phyloP scores from a whole-genome alignment of 257 asterid species.

The Datura wrightii region DNA sequence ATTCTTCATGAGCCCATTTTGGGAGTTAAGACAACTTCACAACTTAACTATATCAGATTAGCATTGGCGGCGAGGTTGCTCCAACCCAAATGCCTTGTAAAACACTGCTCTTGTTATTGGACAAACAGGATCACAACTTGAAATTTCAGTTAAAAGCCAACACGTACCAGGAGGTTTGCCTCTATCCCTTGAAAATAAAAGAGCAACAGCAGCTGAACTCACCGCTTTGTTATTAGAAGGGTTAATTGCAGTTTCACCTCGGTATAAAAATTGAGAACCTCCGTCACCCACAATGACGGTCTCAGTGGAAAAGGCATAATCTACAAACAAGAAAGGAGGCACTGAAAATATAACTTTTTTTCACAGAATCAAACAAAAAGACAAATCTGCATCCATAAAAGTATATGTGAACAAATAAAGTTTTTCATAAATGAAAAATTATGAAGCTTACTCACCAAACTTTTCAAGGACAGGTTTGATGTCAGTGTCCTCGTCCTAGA shows the following conservation, averaged over 20 bases:
- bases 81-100: not conserved
- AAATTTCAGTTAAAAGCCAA: slow-evolving; percentile 13
- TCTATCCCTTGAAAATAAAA: slow-evolving; percentile 67
- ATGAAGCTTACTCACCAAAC: slow-evolving; percentile 67
- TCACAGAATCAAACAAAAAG: slow-evolving; percentile 20
- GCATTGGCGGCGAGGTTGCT: not conserved
- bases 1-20: not conserved
- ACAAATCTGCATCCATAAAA: not conserved
- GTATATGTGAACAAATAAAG: not conserved
- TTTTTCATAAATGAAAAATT: not conserved
- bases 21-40: not conserved
- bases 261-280: slow-evolving; percentile 54
- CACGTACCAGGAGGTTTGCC: slow-evolving; percentile 62
- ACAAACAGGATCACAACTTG: not conserved
- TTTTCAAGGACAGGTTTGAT: slow-evolving; percentile 68
- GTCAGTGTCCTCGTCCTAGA: slow-evolving; percentile 66
- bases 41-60: not conserved
- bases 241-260: slow-evolving; percentile 43
- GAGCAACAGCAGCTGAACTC: slow-evolving; percentile 58
- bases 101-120: not conserved
- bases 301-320: slow-evolving; percentile 64
- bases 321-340: slow-evolving; percentile 47
- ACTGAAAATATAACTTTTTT: slow-evolving; percentile 21
- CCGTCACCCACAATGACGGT: slow-evolving; percentile 77
- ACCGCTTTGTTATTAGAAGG: slow-evolving; percentile 24